phyloP scores from a whole-genome alignment of 371 early-diverging fungal genomes.

The Mucor racemosus region DNA sequence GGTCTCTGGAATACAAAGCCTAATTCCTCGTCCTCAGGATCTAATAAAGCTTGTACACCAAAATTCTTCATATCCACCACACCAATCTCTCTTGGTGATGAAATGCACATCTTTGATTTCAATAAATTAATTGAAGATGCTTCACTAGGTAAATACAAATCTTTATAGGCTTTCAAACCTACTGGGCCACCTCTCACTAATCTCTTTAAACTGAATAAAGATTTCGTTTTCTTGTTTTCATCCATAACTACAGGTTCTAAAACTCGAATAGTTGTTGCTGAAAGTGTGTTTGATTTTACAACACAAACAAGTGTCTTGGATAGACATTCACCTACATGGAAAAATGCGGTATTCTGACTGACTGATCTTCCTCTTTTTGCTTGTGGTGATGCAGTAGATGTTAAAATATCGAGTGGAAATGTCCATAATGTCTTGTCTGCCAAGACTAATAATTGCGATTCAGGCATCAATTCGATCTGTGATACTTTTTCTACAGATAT shows the following conservation, averaged over 20 bases:
- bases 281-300: conserved; percentile 69
- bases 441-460: conserved; percentile 74
- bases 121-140: conserved; percentile 85
- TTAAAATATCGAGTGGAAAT: conserved; percentile 77
- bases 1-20: conserved; percentile 23
- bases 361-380: conserved; percentile 64
- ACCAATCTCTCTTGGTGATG: conserved; percentile 92
- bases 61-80: conserved; percentile 85
- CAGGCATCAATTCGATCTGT: conserved; percentile 84
- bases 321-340: conserved; percentile 57
- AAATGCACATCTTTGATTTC: conserved; percentile 86
- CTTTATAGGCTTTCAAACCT: conserved; percentile 70
- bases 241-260: conserved; percentile 69
- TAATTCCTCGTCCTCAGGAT: conserved; percentile 47
- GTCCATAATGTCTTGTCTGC: conserved; percentile 82
- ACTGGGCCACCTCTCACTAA: conserved; percentile 60
- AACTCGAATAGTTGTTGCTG: conserved; percentile 75
- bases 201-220: conserved; percentile 33
- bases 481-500: conserved; percentile 79
- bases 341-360: conserved; percentile 82
- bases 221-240: conserved; percentile 44
- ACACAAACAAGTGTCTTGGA: conserved; percentile 77
- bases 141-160: conserved; percentile 92
- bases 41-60: conserved; percentile 63
- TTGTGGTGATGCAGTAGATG: conserved; percentile 49